Evolutionary conservation across 371 early-diverging fungal species (phyloP).

Genomic region (Vairimorpha necatrix): DNA sequence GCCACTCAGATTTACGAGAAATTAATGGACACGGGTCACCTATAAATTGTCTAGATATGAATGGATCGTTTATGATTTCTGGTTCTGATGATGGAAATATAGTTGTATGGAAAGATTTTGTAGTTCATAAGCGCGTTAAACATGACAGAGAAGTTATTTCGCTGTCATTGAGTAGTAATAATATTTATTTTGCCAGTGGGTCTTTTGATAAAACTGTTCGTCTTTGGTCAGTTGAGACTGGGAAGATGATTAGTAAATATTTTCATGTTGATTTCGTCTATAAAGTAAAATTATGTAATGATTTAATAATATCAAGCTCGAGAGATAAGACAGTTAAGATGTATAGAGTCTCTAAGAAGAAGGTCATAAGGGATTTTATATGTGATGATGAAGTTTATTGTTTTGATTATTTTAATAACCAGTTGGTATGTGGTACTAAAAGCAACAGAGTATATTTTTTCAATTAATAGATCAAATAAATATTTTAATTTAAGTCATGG

Average conservation of each 20-base stretch:
- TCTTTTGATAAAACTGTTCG: conserved; percentile 92
- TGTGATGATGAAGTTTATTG: conserved; percentile 65
- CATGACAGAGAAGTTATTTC: conserved; percentile 95
- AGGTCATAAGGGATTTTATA: conserved; percentile 59
- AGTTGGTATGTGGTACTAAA: conserved; percentile 61
- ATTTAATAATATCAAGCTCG: conserved; percentile 72
- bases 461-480: conserved; percentile 17
- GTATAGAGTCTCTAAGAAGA: conserved; percentile 70
- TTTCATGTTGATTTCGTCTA: conserved; percentile 82
- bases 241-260: conserved; percentile 73
- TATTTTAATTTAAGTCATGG: too few relatives aligned
- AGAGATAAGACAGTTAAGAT: conserved; percentile 89
- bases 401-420: conserved; percentile 55
- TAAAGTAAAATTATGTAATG: conserved; percentile 72
- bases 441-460: conserved; percentile 63
- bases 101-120: conserved; percentile 70
- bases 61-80: conserved; percentile 67
- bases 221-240: conserved; percentile 78
- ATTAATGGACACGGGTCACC: conserved; percentile 75
- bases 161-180: conserved; percentile 79
- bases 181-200: conserved; percentile 81
- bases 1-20: conserved; percentile 66
- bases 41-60: conserved; percentile 75
- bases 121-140: conserved; percentile 75
- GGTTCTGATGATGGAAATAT: conserved; percentile 65